Evolutionary conservation across 83 land plant species (phyloP).

Genomic region (Picea mariana): DNA sequence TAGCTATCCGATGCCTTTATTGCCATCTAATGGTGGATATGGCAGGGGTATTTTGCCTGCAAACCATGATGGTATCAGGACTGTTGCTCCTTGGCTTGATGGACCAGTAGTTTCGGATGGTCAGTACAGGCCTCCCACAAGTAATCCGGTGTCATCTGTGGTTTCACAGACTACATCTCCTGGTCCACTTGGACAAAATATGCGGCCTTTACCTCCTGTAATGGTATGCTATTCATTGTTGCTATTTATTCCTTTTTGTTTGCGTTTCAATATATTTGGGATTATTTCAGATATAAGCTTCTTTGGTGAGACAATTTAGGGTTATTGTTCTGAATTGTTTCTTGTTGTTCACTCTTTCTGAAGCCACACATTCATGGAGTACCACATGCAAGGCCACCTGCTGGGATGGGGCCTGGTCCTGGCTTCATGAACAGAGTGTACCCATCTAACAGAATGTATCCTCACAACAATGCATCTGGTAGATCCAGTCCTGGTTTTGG

Average conservation of each 20-base stretch:
- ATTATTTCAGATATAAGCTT: background rate
- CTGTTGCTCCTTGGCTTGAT: constrained; percentile 54
- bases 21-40: constrained; percentile 30
- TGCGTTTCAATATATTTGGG: background rate
- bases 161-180: constrained; percentile 21
- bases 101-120: constrained; percentile 33
- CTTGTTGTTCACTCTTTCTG: background rate
- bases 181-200: constrained; percentile 35
- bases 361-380: constrained; percentile 1
- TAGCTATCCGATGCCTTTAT: constrained; percentile 23
- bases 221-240: constrained; percentile 30
- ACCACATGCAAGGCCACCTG: constrained; percentile 20
- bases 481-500: constrained; percentile 31
- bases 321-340: background rate
- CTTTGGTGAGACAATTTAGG: background rate
- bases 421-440: constrained; percentile 52
- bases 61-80: constrained; percentile 31
- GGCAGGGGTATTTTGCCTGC: constrained; percentile 35
- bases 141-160: constrained; percentile 20
- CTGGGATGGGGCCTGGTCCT: constrained; percentile 45
- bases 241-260: background rate
- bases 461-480: constrained; percentile 32
- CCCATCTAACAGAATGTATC: constrained; percentile 39
- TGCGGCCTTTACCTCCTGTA: constrained; percentile 25
- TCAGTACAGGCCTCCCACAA: constrained; percentile 33